Base-by-base conservation (phyloP, 805 yeast species). In the Ogataea pini region DNA sequence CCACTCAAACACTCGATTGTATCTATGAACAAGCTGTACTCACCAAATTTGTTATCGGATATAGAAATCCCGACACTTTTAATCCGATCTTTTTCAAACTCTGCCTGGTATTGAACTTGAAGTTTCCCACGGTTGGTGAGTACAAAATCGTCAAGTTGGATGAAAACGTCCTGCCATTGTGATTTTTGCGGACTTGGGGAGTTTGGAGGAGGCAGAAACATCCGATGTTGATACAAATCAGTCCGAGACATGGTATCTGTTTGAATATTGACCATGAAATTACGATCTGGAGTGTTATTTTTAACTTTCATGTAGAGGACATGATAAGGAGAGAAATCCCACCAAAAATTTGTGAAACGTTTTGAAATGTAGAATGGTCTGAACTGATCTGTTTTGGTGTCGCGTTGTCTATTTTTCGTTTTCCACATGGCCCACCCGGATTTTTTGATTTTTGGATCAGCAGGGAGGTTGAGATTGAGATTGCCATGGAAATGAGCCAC, bases 381-480 rank as follows among this genome's bases (percentile, higher is more conserved):
- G 48, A 73, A 76, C 58, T 82, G 79, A n/a, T 63, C 64, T 2
- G 38, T 19, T 31, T 52, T 56, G 28, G 58, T 59, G 44, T 62
- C 57, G 34, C 59, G 76, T 54, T 74, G 72, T 63, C 79, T 79
- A 60, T 86, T 88, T 55, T 72, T 77, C 0, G 96, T 88, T 52
- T 95, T 76, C 68, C 86, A 87, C 95, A 89, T 87, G 31, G 95
- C 88, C 71, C 82, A 82, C 1, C 88, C 88, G 16, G 85, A 77
- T 51, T 82, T 72, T 14, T 78, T 74, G 18, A 86, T 78, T 43
- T 82, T 83, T 0, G 89, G 87, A 42, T 81, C 73, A 17, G 74
- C 54, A 12, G 88, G 94, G 29, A 86, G 75, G 54, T 85, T 87
- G 50, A 84, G 75, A 55, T 78, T 81, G 49, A 82, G 63, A 42